phyloP scores from a whole-genome alignment of 352 stramenopile species.

The Globisporangium solare region DNA sequence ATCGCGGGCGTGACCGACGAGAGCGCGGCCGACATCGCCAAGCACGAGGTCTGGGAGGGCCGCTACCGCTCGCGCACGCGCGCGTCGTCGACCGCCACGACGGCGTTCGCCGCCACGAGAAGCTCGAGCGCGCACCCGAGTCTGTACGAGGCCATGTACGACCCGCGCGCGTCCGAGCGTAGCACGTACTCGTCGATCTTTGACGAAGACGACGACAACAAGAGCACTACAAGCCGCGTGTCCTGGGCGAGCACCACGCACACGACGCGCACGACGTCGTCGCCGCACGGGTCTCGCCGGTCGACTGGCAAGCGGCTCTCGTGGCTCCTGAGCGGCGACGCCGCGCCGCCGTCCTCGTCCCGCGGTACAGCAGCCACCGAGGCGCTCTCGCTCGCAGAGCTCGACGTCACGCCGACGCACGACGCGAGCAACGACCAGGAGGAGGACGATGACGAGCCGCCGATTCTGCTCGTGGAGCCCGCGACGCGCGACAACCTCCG shows the following conservation, averaged over 20 bases:
- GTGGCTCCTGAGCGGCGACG: constrained; percentile 13
- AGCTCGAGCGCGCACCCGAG: constrained; percentile 13
- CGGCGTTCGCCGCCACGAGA: background rate
- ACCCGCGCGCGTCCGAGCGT: constrained; percentile 35
- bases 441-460: constrained; percentile 22
- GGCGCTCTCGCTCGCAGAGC: constrained; percentile 35
- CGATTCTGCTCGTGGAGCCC: constrained; percentile 39
- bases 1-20: constrained; percentile 45
- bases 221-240: constrained; percentile 15
- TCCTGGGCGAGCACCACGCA: constrained; percentile 1
- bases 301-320: constrained; percentile 13
- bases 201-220: constrained; percentile 22
- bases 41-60: constrained; percentile 45
- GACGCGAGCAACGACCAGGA: constrained; percentile 4
- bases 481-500: constrained; percentile 34
- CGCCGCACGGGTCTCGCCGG: background rate
- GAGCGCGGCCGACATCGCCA: constrained; percentile 54
- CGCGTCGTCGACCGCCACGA: constrained; percentile 25
- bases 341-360: constrained; percentile 7
- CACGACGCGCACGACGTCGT: background rate
- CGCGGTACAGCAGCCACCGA: constrained; percentile 34
- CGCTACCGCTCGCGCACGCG: constrained; percentile 27
- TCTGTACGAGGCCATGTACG: constrained; percentile 6
- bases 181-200: constrained; percentile 39
- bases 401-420: constrained; percentile 13